Evolutionary conservation across 2,329 filamentous ascomycete species (phyloP).

Genomic region (Apiospora sp.): DNA sequence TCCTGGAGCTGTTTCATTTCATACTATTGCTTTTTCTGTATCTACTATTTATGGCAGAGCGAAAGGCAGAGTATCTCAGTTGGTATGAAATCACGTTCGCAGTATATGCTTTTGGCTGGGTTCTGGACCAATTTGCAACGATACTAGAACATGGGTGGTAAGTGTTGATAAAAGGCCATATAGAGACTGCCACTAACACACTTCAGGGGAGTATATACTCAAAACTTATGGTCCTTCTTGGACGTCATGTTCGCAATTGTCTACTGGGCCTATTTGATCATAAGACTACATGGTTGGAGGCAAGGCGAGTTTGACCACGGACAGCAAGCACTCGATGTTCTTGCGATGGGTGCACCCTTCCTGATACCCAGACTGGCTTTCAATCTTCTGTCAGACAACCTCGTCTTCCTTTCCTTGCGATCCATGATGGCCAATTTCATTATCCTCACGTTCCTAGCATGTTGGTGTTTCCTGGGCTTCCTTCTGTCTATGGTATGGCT

Average conservation of each 20-base stretch:
- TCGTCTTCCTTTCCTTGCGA: constrained; percentile 81
- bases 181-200: not conserved
- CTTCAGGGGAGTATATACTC: constrained; percentile 78
- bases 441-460: constrained; percentile 76
- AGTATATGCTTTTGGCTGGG: constrained; percentile 81
- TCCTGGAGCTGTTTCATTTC: constrained; percentile 80
- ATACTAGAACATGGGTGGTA: constrained; percentile 76
- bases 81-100: constrained; percentile 71
- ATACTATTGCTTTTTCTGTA: constrained; percentile 73
- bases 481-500: constrained; percentile 83
- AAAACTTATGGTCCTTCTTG: constrained; percentile 89
- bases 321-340: constrained; percentile 77
- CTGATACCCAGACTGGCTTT: constrained; percentile 82
- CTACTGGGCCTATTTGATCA: constrained; percentile 71
- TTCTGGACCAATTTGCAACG: constrained; percentile 78
- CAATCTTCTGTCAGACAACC: constrained; percentile 82
- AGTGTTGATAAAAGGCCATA: constrained; percentile 33
- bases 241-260: constrained; percentile 81
- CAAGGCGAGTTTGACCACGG: constrained; percentile 55
- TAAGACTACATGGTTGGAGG: constrained; percentile 72
- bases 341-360: constrained; percentile 81
- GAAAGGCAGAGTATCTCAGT: constrained; percentile 65
- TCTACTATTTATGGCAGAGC: constrained; percentile 73
- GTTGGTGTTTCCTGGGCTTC: constrained; percentile 87
- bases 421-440: constrained; percentile 89